phyloP scores from a whole-genome alignment of 2,329 filamentous ascomycete species.

The Scleromitrula shiraiana region DNA sequence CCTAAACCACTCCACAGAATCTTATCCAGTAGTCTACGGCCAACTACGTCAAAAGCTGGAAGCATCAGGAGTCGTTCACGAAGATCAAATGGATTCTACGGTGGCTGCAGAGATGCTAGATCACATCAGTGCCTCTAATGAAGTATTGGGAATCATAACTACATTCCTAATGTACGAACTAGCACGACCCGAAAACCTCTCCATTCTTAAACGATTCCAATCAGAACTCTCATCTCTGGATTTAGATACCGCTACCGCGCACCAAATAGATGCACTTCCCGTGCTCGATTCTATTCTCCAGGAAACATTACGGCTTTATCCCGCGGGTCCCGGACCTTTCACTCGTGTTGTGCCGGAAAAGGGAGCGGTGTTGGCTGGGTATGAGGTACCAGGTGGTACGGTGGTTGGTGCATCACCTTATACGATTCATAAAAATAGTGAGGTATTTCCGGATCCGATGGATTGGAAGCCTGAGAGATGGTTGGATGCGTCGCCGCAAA shows the following conservation, averaged over 20 bases:
- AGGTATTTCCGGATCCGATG: slow-evolving; percentile 39
- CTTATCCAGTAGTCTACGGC: not conserved
- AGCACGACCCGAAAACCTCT: slow-evolving; percentile 32
- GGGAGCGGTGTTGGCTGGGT: not conserved
- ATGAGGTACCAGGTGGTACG: not conserved
- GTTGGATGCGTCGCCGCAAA: slow-evolving; percentile 33
- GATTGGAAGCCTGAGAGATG: slow-evolving; percentile 38
- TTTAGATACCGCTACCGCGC: not conserved
- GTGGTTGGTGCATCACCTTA: slow-evolving; percentile 13
- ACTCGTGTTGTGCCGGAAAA: slow-evolving; percentile 31
- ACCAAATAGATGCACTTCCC: slow-evolving; percentile 39
- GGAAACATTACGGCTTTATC: slow-evolving; percentile 48
- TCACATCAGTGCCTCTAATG: slow-evolving; percentile 67
- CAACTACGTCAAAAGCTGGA: not conserved
- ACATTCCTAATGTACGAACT: slow-evolving; percentile 53
- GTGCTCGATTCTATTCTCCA: slow-evolving; percentile 46
- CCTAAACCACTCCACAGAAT: not conserved
- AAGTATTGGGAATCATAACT: slow-evolving; percentile 62
- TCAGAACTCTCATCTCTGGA: not conserved
- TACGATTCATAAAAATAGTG: slow-evolving; percentile 5
- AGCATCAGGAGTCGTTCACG: not conserved
- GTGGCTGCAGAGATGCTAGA: slow-evolving; percentile 65
- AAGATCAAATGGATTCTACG: not conserved
- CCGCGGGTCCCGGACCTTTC: slow-evolving; percentile 44
- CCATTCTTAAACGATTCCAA: slow-evolving; percentile 16